Base-by-base conservation (phyloP, 257 asterid species). In the Fraxinus excelsior region DNA sequence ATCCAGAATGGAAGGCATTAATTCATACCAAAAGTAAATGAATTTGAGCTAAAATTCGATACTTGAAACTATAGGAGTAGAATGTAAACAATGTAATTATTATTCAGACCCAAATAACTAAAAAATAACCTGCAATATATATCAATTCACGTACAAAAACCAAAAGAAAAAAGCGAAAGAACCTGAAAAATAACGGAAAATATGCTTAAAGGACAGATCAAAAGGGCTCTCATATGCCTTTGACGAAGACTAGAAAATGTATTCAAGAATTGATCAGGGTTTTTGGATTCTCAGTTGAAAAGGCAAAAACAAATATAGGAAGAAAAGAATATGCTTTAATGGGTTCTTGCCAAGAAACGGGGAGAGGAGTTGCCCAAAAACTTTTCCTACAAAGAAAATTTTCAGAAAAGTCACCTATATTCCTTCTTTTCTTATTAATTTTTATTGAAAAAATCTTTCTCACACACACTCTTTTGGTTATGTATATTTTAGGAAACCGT, bases 291-390 rank as follows among this genome's bases (percentile, higher is more conserved):
- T 19, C 26, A 42, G 11, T 29, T 18, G 66, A 25, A 66, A 76
- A 26, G 34, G 67, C 44, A 31, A 76, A 28, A 77, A 37, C 76
- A 40, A 69, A 56, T 3, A 64, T n/a, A 31, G 76, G 65, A 78
- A 82, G 93, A 89, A 38, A 38, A 38, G 44, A 7, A 86, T 88
- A 89, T 83, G 80, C 83, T 37, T 40, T 46, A 49, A 37, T 49
- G 72, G 82, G 87, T 76, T 70, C 49, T 72, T 21, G 77, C 42
- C 76, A 76, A 72, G 79, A 83, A 87, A 85, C 46, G 44, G 44
- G 13, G 7, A 38, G 13, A 70, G 19, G 74, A 21, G 31, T 26
- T 11, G 10, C 31, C 16, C 3, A 60, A 18, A 60, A 7, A 2
- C 21, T 58, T 37, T 58, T 58, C 7, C 66, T 8, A 1, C 11